Base-by-base conservation (phyloP, 2,329 filamentous ascomycete genomes). In the Gremmenia infestans region DNA sequence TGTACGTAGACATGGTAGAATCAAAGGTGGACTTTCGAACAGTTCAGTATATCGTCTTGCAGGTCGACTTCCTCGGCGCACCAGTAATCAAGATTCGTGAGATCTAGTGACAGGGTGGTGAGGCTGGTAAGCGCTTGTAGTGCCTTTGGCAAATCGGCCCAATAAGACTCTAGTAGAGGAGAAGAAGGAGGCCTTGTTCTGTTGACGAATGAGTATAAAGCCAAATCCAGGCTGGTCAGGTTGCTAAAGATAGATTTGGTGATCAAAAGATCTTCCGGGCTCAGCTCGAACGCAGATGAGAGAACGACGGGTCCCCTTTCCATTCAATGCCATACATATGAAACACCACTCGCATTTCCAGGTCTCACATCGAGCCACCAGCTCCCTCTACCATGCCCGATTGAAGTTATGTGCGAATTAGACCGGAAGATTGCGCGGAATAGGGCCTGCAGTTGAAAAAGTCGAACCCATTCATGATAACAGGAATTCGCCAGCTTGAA, bases 131-230 rank as follows among this genome's bases (percentile, higher is more conserved):
- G 37, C 2, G 49, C 42, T 47, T 32, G 37, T 6, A 53, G 23
- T 19, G 49, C 36, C 15, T 32, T 48, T 15, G 56, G 56, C 5
- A 55, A 43, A 25, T 43, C 50, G 28, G 46, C 56, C 53, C 52
- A 58, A 45, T 48, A 48, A 17, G 39, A n/a, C 12, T 48, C 22
- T n/a, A 23, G 17, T 40, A 14, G 14, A 40, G 7, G 17, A 2
- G 14, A 17, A n/a, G 14, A 8, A 40, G 14, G 7, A 15, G 14
- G 37, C 8, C 17, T 5, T 17, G 6, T 40, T 17, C 37, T 40
- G 14, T 17, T 15, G 17, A 15, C 14, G 17, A 9, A 5, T 4
- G 14, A 40, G 37, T 40, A 40, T 25, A 56, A 25, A 15, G 22
- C 23, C n/a, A 49, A 15, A 8, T 52, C 39, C 17, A 56, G 54